Evolutionary conservation across 192 early-diverging fungal species (phyloP), one percentile per base, ranked within the genome.

Genomic region (Podila minutissima): DNA sequence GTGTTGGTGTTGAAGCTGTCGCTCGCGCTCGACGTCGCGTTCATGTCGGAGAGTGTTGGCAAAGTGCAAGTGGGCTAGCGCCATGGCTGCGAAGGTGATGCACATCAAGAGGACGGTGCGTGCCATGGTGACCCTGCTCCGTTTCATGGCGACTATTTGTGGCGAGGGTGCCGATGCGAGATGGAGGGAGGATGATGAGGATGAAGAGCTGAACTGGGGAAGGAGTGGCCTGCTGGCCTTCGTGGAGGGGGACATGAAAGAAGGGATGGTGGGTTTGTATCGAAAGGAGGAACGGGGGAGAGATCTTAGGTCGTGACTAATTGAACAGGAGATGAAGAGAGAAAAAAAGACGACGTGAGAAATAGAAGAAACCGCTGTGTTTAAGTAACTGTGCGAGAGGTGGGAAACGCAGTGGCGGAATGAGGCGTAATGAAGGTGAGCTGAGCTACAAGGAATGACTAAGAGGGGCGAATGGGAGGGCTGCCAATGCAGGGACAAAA

Each of bases 11-110:
- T 31, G 59, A 5, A 33, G 17, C 59, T 61, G 22, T 11, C 11
- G 31, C 29, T 37, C 28, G n/a, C 10, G 35, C 11, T 17, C 24
- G 1, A 22, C 5, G 15, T 58, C 71, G 26, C 41, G 50, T 57
- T 28, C 55, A 1, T 75, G 59, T 6, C 59, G 37, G 31, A 31
- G 64, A n/a, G 50, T 22, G 26, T 33, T 64, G 49, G 61, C 58
- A 60, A 72, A 79, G 33, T 79, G 75, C 15, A 72, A 57, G 67
- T 79, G 69, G 11, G 53, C 60, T 4, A 79, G n/a, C 7, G 65
- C 75, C 59, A 79, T 58, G 63, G 67, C n/a, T 55, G 67, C 65
- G 15, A 58, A 79, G 0, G 69, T 26, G 28, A 79, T 41, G 59
- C 75, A 79, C 11, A 79, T 68, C 41, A 79, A 5, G 22, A 79